Evolutionary conservation across 2,329 filamentous ascomycete species (phyloP).

Genomic region (Aspergillus neoniger): DNA sequence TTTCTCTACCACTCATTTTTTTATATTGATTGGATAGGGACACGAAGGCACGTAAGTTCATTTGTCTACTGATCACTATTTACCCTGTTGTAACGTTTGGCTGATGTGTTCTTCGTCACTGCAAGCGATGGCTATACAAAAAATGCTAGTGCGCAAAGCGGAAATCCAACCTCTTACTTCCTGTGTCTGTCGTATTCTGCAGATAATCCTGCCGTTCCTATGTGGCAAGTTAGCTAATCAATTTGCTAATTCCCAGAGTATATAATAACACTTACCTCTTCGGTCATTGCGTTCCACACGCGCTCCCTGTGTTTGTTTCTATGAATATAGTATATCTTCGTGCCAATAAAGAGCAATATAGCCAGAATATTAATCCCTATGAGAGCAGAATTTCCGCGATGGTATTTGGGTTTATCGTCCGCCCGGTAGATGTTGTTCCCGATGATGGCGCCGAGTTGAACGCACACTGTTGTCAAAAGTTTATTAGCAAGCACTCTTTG

Average conservation of each 20-base stretch:
- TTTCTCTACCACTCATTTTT: no score
- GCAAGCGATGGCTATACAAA: neutral
- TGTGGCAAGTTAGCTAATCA: neutral
- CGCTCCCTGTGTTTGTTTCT: slow-evolving; percentile 44
- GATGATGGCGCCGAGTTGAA: slow-evolving; percentile 35
- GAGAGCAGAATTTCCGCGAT: slow-evolving; percentile 55
- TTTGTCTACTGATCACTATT: no score
- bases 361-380: slow-evolving; percentile 52
- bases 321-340: slow-evolving; percentile 32
- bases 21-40: no score
- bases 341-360: slow-evolving; percentile 49
- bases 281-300: slow-evolving; percentile 31
- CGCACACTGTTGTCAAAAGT: slow-evolving; percentile 26
- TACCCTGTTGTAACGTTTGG: no score
- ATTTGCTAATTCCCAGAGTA: neutral
- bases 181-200: slow-evolving; percentile 44
- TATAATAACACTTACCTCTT: slow-evolving; percentile 35
- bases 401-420: slow-evolving; percentile 56
- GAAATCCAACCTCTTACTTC: slow-evolving; percentile 41
- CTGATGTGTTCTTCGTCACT: no score
- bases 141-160: slow-evolving; percentile 17
- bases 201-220: slow-evolving; percentile 45
- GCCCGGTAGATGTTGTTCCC: slow-evolving; percentile 53
- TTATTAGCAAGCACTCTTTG: neutral
- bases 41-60: no score